Evolutionary conservation across 176 grass and related monocot genomes (phyloP).

Genomic region (Carex pumila): DNA sequence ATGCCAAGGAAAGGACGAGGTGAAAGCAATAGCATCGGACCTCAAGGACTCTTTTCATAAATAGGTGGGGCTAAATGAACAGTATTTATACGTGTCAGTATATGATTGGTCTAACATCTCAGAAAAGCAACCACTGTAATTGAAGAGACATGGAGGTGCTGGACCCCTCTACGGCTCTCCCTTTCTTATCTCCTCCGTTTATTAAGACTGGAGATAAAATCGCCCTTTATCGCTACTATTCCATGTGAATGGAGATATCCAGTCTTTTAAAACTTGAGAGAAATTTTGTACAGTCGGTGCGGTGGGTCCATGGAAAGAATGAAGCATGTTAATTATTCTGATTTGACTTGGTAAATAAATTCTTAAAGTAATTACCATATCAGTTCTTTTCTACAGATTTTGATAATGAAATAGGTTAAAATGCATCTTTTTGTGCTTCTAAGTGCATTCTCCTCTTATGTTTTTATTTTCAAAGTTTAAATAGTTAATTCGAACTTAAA

Average conservation of each 20-base stretch:
- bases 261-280: neutral
- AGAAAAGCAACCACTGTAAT: neutral
- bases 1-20: neutral
- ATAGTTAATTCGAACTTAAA: no score
- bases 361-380: no score
- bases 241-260: neutral
- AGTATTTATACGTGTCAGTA: neutral
- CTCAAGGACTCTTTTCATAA: neutral
- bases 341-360: neutral
- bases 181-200: neutral
- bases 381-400: no score
- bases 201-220: neutral
- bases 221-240: neutral
- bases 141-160: neutral
- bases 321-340: neutral
- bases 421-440: no score
- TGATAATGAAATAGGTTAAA: no score
- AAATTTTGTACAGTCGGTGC: neutral
- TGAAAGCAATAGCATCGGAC: neutral
- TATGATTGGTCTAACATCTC: neutral
- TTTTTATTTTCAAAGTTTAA: no score
- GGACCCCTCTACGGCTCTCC: neutral
- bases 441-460: no score
- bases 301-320: neutral
- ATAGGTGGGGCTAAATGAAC: constrained; percentile 2